Base-by-base conservation (phyloP, 2,329 filamentous ascomycete species). In the Penicillium sp. region DNA sequence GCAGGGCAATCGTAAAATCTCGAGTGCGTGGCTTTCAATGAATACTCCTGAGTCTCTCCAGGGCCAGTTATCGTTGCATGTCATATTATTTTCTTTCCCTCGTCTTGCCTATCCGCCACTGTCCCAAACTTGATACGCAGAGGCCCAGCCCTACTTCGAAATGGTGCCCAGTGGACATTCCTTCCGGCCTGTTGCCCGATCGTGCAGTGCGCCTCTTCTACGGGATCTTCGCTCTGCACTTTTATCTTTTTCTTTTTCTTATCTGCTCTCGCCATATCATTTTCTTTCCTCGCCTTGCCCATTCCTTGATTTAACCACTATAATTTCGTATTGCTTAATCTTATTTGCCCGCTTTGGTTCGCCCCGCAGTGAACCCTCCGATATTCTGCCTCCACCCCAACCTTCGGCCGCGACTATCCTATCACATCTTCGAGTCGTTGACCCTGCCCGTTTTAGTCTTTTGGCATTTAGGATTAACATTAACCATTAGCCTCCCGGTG, bases 401-500 rank as follows among this genome's bases (percentile, higher is more conserved):
- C 17, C 20, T 43, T 49, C 28, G 28, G 42, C 42, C 3, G 42
- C 22, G 14, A 45, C 17, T 15, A 17, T 35, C 47, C 47, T 49
- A 49, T 49, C 47, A 49, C 14, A 10, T 17, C 17, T 20, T 42
- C 17, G 11, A 42, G 8, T 15, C n/a, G 4, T 22, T 31, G 47
- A 49, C 47, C 47, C 47, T 49, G n/a, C 35, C 47, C 47, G 47
- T 49, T 35, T 57, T 58, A 48, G 37, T 49, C 48, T 60, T 50
- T 45, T 45, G 25, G 28, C 42, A 52, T 42, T 55, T 55, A 61
- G 49, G 38, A 59, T 62, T 58, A 62, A 62, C 60, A 60, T 62
- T 62, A 37, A 25, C 51, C 54, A 57, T 62, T 62, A 61, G 58
- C 55, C 60, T 62, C 54, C 53, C 60, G 59, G 49, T 62, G 59